phyloP scores from a whole-genome alignment of 2,329 filamentous ascomycete species.

The Botrytis paeoniae region DNA sequence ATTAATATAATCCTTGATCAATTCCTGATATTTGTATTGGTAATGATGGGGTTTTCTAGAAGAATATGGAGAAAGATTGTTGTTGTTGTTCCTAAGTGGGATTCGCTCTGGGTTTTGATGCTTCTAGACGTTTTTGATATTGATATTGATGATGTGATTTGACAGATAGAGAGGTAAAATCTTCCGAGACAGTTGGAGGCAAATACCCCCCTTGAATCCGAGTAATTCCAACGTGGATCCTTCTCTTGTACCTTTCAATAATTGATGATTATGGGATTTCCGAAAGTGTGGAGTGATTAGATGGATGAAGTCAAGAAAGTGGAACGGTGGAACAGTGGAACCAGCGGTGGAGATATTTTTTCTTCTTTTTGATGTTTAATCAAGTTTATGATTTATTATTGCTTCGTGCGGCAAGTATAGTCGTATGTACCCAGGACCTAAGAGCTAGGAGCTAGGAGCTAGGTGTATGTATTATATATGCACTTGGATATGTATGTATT shows the following conservation, averaged over 20 bases:
- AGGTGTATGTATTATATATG: not conserved
- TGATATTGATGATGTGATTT: slow-evolving; percentile 3
- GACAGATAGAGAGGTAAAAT: slow-evolving; percentile 9
- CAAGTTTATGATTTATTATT: slow-evolving; percentile 7
- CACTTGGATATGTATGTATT: not conserved
- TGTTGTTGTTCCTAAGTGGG: slow-evolving; percentile 7
- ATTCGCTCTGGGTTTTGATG: not conserved
- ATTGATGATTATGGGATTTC: not conserved
- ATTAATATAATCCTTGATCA: slow-evolving; percentile 19
- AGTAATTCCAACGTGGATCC: not conserved
- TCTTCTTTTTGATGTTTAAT: not conserved
- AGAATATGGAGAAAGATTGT: slow-evolving; percentile 4
- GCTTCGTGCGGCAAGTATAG: not conserved
- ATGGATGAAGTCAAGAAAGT: not conserved
- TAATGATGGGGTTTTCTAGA: not conserved
- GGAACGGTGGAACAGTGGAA: slow-evolving; percentile 1
- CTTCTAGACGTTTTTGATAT: not conserved
- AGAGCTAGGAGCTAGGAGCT: not conserved
- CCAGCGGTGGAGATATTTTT: not conserved
- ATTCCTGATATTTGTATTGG: not conserved
- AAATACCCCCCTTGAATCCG: not conserved
- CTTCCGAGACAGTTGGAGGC: not conserved
- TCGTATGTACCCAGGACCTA: not conserved
- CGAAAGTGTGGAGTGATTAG: slow-evolving; percentile 9
- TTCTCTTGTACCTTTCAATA: not conserved